A percentile compares a stretch with the other conserved stretches of the same genome.
Conservation (phyloP, 1,284 basidiomycete species). For the Rhodotorula sp. region DNA sequence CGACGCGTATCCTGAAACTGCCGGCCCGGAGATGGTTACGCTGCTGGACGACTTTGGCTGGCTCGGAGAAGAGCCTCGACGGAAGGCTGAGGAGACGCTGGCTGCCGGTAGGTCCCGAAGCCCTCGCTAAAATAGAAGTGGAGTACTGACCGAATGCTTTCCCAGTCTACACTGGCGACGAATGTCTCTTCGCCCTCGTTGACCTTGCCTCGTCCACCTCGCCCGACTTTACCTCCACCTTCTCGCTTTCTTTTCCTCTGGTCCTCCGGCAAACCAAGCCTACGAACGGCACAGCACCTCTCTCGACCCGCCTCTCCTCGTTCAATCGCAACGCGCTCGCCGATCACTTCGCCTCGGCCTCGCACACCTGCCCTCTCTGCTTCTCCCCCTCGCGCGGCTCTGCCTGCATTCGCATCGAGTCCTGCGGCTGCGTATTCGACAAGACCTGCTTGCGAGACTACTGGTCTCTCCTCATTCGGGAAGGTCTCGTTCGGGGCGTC, state of each 20-base stretch:
- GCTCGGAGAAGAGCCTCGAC: slow-evolving; percentile 7
- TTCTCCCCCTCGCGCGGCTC: slow-evolving; percentile 66
- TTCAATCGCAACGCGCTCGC: neutral
- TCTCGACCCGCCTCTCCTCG: neutral
- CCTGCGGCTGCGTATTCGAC: slow-evolving; percentile 71
- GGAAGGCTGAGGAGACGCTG: neutral
- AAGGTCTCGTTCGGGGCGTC: slow-evolving; percentile 67
- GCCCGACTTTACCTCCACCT: slow-evolving; percentile 22
- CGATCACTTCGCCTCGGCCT: slow-evolving; percentile 3
- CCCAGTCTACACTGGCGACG: slow-evolving; percentile 27
- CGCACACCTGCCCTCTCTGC: slow-evolving; percentile 32
- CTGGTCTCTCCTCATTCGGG: slow-evolving; percentile 69
- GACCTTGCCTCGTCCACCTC: slow-evolving; percentile 26
- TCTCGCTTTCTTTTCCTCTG: slow-evolving; percentile 16
- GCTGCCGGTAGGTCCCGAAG: neutral
- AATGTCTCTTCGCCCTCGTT: slow-evolving; percentile 30
- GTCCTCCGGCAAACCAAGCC: neutral
- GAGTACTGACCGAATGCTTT: neutral
- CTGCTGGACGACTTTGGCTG: slow-evolving; percentile 18
- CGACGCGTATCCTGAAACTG: slow-evolving; percentile 27
- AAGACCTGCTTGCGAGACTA: slow-evolving; percentile 66
- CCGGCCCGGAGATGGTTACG: slow-evolving; percentile 10
- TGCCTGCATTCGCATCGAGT: slow-evolving; percentile 61
- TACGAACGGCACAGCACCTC: neutral
- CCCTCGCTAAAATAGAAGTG: neutral